Percentiles rank a stretch among this genome's conserved stretches.
These are phyloP conservation scores for Hyphodiscus hymeniophilus DNA, from an alignment of 495 filamentous ascomycete genomes.

Conservation along the genomic window DNA sequence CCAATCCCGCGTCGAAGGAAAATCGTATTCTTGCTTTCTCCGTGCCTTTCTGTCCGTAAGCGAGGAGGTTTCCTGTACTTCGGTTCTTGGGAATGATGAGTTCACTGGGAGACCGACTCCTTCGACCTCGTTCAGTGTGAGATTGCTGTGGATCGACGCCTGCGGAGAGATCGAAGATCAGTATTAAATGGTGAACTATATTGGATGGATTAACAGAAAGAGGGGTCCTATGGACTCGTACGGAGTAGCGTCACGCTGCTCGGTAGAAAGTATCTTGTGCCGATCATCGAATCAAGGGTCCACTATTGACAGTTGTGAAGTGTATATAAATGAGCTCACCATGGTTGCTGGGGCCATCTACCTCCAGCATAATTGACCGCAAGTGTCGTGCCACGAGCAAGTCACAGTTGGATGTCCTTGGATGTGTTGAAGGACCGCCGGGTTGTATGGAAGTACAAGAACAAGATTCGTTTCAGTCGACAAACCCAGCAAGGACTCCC, in stretches of 20 bases:
- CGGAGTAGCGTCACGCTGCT: constrained; percentile 10
- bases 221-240: constrained; percentile 6
- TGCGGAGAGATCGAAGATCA: constrained; percentile 5
- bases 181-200: not conserved
- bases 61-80: constrained; percentile 53
- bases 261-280: constrained; percentile 3
- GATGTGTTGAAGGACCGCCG: not conserved
- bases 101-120: constrained; percentile 3
- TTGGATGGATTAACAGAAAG: not conserved
- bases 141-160: constrained; percentile 16
- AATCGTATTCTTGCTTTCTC: constrained; percentile 40
- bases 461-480: not conserved
- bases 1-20: constrained; percentile 45
- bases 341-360: constrained; percentile 21
- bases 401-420: not conserved
- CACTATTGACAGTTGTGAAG: constrained; percentile 2
- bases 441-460: not conserved
- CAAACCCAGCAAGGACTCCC: not conserved
- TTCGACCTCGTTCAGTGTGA: constrained; percentile 9
- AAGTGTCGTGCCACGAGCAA: constrained; percentile 1
- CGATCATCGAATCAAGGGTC: not conserved
- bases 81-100: constrained; percentile 50
- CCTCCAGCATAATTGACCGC: constrained; percentile 23
- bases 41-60: constrained; percentile 26
- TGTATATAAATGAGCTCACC: constrained; percentile 11